These are phyloP conservation scores for Hypoxylon sp. DNA, from an alignment of 2,329 filamentous ascomycete species.

Conservation along the genomic window DNA sequence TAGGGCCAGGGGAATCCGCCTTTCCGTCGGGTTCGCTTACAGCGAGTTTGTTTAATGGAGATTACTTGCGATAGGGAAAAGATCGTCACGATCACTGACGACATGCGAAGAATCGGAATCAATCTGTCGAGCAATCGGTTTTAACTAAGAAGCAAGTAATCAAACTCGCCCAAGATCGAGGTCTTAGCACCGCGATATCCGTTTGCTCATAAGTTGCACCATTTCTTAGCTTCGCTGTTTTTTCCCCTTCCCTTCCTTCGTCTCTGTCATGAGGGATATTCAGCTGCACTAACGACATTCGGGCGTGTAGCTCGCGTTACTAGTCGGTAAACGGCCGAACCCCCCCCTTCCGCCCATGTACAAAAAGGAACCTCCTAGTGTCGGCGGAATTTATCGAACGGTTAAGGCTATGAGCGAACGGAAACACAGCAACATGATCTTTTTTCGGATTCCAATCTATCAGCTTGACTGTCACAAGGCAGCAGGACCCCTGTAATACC, in stretches of 20 bases:
- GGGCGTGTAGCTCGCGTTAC: conserved; percentile 6
- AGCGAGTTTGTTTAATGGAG: conserved; percentile 36
- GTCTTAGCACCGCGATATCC: background rate
- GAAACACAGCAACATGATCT: too few species aligned
- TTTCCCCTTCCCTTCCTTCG: background rate
- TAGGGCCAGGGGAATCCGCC: conserved; percentile 10
- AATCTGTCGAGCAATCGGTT: conserved; percentile 3
- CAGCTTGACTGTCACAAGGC: too few species aligned
- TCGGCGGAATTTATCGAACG: conserved; percentile 3
- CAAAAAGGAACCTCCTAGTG: conserved; percentile 1
- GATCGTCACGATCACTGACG: conserved; percentile 31
- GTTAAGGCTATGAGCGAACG: background rate
- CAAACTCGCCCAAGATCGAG: background rate
- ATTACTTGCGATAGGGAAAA: conserved; percentile 30
- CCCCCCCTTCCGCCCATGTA: conserved; percentile 2
- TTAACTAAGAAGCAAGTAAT: background rate
- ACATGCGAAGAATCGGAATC: conserved; percentile 27
- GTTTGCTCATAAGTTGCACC: background rate
- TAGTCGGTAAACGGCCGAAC: conserved; percentile 15
- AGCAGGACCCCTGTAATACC: too few species aligned
- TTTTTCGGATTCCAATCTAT: too few species aligned
- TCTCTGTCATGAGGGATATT: background rate
- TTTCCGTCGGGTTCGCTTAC: conserved; percentile 24
- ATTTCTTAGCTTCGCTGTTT: background rate
- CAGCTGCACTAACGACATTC: conserved; percentile 7